Conservation (phyloP, 768 basidiomycete species). For the Coprinopsis sp. region DNA sequence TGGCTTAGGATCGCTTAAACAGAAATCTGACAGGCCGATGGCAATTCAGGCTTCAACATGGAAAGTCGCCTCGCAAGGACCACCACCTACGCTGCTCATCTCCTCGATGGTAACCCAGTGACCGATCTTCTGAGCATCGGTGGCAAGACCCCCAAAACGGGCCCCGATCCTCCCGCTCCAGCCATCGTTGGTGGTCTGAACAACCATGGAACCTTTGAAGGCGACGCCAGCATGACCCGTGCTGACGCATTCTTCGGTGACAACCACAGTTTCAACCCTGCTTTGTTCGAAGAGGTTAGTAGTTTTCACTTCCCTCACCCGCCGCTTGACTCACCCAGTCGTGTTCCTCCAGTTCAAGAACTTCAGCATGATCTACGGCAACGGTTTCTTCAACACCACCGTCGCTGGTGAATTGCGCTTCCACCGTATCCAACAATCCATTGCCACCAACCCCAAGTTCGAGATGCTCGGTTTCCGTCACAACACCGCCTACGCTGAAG, state of each 20-base stretch:
- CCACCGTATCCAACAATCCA: constrained; percentile 2
- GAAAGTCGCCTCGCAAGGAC: not conserved
- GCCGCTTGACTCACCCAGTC: not conserved
- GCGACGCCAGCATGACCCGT: constrained; percentile 8
- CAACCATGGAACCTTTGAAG: constrained; percentile 8
- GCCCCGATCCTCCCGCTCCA: no score
- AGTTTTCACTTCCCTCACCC: not conserved
- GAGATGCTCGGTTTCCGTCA: constrained; percentile 1
- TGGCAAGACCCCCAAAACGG: constrained; percentile 3
- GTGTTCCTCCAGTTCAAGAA: not conserved
- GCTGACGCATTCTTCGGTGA: constrained; percentile 6
- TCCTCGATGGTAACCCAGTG: constrained; percentile 8
- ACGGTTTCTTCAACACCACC: constrained; percentile 5
- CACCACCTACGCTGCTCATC: constrained; percentile 2
- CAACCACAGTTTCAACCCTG: constrained; percentile 6
- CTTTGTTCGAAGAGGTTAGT: constrained; percentile 4
- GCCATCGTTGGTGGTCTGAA: constrained; percentile 8
- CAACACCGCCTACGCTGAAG: constrained; percentile 5
- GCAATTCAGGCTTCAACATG: constrained; percentile 12
- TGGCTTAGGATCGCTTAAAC: not conserved
- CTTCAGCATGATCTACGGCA: constrained; percentile 5
- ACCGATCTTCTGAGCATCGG: constrained; percentile 8
- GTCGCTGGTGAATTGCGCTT: constrained; percentile 6
- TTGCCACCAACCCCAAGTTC: no score
- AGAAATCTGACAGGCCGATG: not conserved